A percentile compares a stretch with the other conserved stretches of the same genome.
These are phyloP conservation scores for Euryodendron excelsum DNA, from an alignment of 148 eudicot genomes.

Conservation along the genomic window DNA sequence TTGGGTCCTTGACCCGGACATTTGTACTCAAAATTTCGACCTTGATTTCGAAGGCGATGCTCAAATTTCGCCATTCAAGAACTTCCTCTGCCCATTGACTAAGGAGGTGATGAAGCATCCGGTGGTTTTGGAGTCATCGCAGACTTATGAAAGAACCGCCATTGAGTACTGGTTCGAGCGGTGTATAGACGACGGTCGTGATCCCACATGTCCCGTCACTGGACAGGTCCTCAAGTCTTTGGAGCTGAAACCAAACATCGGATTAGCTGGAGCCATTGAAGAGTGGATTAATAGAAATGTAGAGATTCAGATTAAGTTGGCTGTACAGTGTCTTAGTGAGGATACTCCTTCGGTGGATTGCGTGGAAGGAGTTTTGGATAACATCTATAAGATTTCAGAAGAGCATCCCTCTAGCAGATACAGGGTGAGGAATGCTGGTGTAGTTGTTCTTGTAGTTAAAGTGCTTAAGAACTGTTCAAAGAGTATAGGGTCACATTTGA, in stretches of 20 bases:
- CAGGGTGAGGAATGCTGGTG: constrained; percentile 52
- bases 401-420: constrained; percentile 58
- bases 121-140: constrained; percentile 63
- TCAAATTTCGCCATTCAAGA: constrained; percentile 60
- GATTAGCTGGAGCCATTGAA: constrained; percentile 73
- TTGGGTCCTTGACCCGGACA: constrained; percentile 43
- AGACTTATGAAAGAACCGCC: constrained; percentile 64
- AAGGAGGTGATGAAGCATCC: constrained; percentile 79
- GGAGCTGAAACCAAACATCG: constrained; percentile 66
- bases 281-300: constrained; percentile 66
- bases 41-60: constrained; percentile 49
- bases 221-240: constrained; percentile 54
- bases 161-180: constrained; percentile 69
- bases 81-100: constrained; percentile 65
- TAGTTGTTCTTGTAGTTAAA: constrained; percentile 38
- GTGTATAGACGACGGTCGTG: constrained; percentile 65
- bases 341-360: constrained; percentile 35
- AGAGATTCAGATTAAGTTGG: constrained; percentile 55
- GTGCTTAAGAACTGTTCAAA: constrained; percentile 45
- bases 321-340: constrained; percentile 46
- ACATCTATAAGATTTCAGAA: constrained; percentile 47
- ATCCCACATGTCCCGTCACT: constrained; percentile 77
- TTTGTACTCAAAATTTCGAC: constrained; percentile 37
- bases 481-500: constrained; percentile 38
- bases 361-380: constrained; percentile 44